Conservation (phyloP, 257 asterid genomes). For the Cynanchum wilfordii region DNA sequence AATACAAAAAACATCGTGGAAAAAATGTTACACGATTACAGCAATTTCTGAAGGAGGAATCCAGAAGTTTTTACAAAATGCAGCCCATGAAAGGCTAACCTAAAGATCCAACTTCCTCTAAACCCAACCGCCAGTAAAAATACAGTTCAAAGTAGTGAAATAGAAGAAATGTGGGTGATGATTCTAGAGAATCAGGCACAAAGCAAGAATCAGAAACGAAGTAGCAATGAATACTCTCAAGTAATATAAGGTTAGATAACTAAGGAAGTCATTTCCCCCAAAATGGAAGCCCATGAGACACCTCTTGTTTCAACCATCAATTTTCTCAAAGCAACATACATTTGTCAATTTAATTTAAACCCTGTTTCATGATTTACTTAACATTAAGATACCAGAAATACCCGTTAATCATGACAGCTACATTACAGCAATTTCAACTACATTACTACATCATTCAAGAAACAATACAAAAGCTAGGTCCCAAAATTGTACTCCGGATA, state of each 20-base stretch:
- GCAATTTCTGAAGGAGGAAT: background rate
- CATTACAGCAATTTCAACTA: background rate
- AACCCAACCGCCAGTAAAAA: background rate
- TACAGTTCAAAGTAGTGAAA: background rate
- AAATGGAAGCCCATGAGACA: background rate
- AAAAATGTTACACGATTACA: background rate
- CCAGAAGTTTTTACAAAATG: background rate
- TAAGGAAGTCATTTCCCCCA: background rate
- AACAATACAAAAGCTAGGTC: background rate
- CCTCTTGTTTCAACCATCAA: background rate
- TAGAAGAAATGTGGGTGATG: background rate
- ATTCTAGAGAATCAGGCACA: background rate
- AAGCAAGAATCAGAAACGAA: background rate
- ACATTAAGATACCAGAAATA: background rate
- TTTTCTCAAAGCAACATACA: background rate
- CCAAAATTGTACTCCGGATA: background rate
- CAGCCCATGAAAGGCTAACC: background rate
- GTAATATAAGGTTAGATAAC: background rate
- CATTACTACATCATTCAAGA: background rate
- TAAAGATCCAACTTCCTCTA: background rate
- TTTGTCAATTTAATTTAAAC: background rate
- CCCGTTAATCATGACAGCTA: background rate
- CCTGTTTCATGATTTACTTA: background rate
- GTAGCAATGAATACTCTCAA: background rate
- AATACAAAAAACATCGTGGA: background rate